Evolutionary conservation across 352 stramenopile species (phyloP), one percentile per base, ranked within the genome.

Genomic region (Thraustotheca clavata): DNA sequence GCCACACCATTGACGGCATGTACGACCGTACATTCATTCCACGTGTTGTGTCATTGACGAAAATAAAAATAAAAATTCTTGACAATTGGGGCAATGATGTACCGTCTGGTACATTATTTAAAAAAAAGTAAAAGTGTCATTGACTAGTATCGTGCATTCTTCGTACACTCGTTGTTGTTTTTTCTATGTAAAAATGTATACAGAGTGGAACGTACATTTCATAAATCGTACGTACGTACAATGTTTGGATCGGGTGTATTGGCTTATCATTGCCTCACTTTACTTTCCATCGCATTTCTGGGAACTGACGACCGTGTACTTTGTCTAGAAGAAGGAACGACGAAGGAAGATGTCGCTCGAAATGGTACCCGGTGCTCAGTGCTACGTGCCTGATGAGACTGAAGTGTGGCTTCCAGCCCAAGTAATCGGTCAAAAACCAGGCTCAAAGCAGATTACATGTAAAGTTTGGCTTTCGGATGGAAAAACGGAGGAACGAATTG

Each of bases 361-460:
- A 32, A 66, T 71, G 67, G 69, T 69, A 18, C 67, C 70, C 22
- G 85, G 85, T 35, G 76, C 72, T 70, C 89, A 88, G 77, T 91
- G 80, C 81, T 94, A 91, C 69, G 83, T 94, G 67, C 85, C 85
- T 8, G 83, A 94, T 62, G 82, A 91, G 72, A 83, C 69, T 14
- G 79, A 92, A 71, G 79, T 94, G 66, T 94, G 85, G 83, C 82
- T 94, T 40, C 72, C 80, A 29, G 85, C 83, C 22, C 73, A 91
- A 49, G 76, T 94, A 27, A 49, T 92, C 74, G 48, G 74, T 69
- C 54, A 80, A 80, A 55, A 77, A 76, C 67, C 85, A 79, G 67
- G 68, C 71, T 27, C 79, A 79, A 55, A 80, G 26, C n/a, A 91
- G 59, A 87, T 91, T 54, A 69, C 74, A 65, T 76, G 75, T 60